Evolutionary conservation across 1,139 yeast species (phyloP), one percentile per base, ranked within the genome.

Genomic region (Debaryomyces sp.): DNA sequence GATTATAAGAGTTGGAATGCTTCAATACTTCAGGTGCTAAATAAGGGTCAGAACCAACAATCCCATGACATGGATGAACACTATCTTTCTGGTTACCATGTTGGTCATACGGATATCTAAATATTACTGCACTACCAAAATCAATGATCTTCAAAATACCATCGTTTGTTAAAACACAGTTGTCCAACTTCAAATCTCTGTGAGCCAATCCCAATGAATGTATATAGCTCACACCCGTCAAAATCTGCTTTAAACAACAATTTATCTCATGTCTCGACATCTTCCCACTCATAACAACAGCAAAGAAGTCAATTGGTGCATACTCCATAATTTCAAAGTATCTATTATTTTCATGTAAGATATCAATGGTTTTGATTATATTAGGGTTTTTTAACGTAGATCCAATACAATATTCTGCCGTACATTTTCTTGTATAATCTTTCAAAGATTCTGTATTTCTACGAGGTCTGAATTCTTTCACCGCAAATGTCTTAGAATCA

Each of bases 21-120:
- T 79, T 80, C 56, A 95, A 78, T 15, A 92, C 97, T 67, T 94
- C 99, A 0, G 99, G 99, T 1, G 99, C 98, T 61, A 94, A 78
- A 63, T 94, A 94, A 4, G 99, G 99, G 68, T 95, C 99, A 7
- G 97, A 89, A 5, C 99, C 99, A 47, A 94, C 97, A 54, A 94
- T 87, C 6, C 99, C 99, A 56, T 87, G 92, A 44, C 97, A 92
- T 58, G 82, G 80, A 41, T 90, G 90, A 45, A 89, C 77, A 44
- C 80, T 81, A 45, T 82, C 84, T 52, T 72, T 71, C n/a, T 68
- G 59, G 50, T 66, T 66, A 13, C 75, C 74, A 51, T 66, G 64
- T 54, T 74, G 75, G 59, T 91, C 95, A 66, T 88, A 89, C 1
- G 98, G 98, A 64, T 92, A 94, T 62, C 84, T 85, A 75, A 91